A percentile compares a stretch with the other conserved stretches of the same genome.
These are phyloP conservation scores for Parachaetomium inaequale DNA, from an alignment of 495 filamentous ascomycete genomes.

Conservation along the genomic window DNA sequence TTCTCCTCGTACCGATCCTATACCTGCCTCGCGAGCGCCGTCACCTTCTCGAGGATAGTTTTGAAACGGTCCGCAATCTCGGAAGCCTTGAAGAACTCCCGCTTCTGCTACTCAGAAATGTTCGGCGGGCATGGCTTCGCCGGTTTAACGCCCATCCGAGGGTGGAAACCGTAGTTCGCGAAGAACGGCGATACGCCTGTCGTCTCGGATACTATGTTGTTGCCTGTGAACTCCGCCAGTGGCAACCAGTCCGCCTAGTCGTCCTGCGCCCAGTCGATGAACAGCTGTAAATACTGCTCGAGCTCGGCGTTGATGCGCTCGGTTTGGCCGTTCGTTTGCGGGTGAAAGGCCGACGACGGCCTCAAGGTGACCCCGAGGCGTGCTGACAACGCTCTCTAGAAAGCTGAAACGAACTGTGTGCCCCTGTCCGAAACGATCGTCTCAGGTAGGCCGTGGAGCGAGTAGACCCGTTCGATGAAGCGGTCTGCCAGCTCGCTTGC, in stretches of 20 bases:
- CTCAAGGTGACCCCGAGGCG: too few species aligned
- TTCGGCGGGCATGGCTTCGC: neutral
- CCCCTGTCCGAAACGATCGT: neutral
- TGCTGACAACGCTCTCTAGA: neutral
- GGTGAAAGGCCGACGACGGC: too few species aligned
- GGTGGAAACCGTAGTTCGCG: neutral
- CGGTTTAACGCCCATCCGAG: neutral
- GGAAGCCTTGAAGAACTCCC: too few species aligned
- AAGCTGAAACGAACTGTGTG: neutral
- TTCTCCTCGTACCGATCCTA: too few species aligned
- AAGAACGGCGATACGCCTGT: neutral
- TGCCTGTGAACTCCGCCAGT: neutral
- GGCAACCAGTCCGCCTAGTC: neutral
- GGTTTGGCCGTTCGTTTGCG: too few species aligned
- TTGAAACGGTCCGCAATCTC: too few species aligned
- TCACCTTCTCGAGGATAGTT: too few species aligned
- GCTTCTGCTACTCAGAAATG: too few species aligned
- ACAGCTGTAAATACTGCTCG: too few species aligned
- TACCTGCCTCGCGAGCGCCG: too few species aligned
- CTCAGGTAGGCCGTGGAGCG: neutral
- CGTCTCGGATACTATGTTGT: neutral
- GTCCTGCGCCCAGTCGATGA: too few species aligned
- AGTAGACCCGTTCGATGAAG: neutral
- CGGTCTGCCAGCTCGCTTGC: neutral
- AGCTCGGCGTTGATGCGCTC: too few species aligned